These are phyloP conservation scores for Penicillium hordei DNA, from an alignment of 2,329 filamentous ascomycete species.

Conservation along the genomic window DNA sequence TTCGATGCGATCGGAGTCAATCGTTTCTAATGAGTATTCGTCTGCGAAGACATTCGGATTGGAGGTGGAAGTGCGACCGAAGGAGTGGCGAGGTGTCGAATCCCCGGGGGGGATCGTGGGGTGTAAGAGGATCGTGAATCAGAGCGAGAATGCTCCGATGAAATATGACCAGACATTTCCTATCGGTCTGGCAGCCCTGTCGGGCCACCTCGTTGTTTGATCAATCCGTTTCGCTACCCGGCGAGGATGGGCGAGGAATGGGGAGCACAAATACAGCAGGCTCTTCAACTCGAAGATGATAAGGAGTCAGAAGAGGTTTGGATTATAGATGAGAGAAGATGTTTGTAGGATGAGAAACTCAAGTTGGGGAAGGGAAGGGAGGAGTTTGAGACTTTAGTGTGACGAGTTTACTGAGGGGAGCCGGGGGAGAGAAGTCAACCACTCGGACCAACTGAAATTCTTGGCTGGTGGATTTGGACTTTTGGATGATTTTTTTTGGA, in stretches of 20 bases:
- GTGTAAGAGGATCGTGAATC: slow-evolving; percentile 33
- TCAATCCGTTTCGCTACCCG: slow-evolving; percentile 31
- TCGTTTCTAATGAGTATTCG: slow-evolving; percentile 48
- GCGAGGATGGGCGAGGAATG: slow-evolving; percentile 15
- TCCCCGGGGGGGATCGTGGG: slow-evolving; percentile 28
- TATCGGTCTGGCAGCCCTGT: slow-evolving; percentile 37
- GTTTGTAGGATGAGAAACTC: background rate
- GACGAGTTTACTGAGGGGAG: slow-evolving; percentile 19
- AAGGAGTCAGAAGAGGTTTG: background rate
- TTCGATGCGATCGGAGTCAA: slow-evolving; percentile 37
- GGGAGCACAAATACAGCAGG: background rate
- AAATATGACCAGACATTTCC: slow-evolving; percentile 43
- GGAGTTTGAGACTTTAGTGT: slow-evolving; percentile 20
- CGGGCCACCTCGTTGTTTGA: slow-evolving; percentile 35
- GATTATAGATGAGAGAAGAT: slow-evolving; percentile 2
- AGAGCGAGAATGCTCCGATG: slow-evolving; percentile 39
- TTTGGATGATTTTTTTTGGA: background rate
- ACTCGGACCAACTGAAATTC: slow-evolving; percentile 12
- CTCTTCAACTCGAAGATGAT: background rate
- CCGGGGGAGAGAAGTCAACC: slow-evolving; percentile 10
- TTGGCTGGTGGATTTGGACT: background rate
- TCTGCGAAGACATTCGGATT: slow-evolving; percentile 52
- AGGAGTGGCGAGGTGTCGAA: slow-evolving; percentile 32
- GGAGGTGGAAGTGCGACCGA: slow-evolving; percentile 34
- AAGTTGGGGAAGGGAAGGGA: slow-evolving; percentile 8